These are phyloP conservation scores for Kwoniella sp. DNA, from an alignment of 768 basidiomycete species.

Conservation along the genomic window DNA sequence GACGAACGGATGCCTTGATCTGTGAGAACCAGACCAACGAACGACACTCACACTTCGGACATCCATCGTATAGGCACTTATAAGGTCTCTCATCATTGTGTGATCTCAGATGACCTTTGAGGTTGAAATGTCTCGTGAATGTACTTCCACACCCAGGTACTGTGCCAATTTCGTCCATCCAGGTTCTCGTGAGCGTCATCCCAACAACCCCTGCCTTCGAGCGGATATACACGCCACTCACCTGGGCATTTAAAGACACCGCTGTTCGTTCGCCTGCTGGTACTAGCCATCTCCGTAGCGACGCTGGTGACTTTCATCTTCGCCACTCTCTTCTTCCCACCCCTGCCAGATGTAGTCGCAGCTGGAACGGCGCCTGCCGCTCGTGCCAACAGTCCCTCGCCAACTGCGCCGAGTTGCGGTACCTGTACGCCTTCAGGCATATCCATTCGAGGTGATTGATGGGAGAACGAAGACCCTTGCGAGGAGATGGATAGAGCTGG, in stretches of 20 bases:
- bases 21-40: too few species aligned
- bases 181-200: constrained; percentile 3
- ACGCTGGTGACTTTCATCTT: constrained; percentile 89
- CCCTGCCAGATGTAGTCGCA: constrained; percentile 4
- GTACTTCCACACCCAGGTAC: constrained; percentile 89
- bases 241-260: constrained; percentile 78
- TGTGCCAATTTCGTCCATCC: constrained; percentile 16
- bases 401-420: background rate
- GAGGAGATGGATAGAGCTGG: constrained; percentile 47
- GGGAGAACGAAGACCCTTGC: constrained; percentile 39
- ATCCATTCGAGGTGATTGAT: constrained; percentile 38
- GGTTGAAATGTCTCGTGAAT: constrained; percentile 87
- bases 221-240: constrained; percentile 26
- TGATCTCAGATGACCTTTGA: constrained; percentile 93
- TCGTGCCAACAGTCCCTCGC: background rate
- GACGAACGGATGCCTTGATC: background rate
- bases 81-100: constrained; percentile 95
- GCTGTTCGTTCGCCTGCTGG: constrained; percentile 81
- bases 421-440: constrained; percentile 35
- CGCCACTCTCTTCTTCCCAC: constrained; percentile 56
- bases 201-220: too few species aligned
- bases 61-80: constrained; percentile 92
- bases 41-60: constrained; percentile 64
- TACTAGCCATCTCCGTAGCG: constrained; percentile 82
- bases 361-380: background rate